These are phyloP conservation scores for Linanthus parryae DNA, from an alignment of 148 eudicot genomes.

Conservation along the genomic window DNA sequence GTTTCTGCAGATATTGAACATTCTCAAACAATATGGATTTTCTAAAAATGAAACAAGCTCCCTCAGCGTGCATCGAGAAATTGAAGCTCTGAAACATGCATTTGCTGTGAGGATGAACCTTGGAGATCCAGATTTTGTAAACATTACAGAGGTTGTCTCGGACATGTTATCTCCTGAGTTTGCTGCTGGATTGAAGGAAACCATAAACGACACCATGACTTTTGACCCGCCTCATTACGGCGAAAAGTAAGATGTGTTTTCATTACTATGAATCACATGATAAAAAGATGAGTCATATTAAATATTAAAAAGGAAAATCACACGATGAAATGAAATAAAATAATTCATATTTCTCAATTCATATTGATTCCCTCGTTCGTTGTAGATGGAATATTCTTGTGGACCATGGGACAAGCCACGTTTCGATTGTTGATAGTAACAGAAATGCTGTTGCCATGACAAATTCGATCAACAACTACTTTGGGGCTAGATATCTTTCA, in stretches of 20 bases:
- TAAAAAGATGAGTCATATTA: too few species aligned
- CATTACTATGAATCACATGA: too few species aligned
- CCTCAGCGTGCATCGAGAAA: slow-evolving; percentile 16
- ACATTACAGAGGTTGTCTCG: slow-evolving; percentile 10
- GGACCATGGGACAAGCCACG: slow-evolving; percentile 32
- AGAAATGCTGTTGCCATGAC: slow-evolving; percentile 35
- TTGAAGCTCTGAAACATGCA: slow-evolving; percentile 33
- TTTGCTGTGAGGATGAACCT: slow-evolving; percentile 29
- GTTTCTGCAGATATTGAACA: slow-evolving; percentile 24
- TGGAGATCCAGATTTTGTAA: slow-evolving; percentile 34
- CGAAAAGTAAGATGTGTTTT: slow-evolving; percentile 17
- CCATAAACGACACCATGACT: slow-evolving; percentile 23
- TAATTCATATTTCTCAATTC: too few species aligned
- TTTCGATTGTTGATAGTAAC: slow-evolving; percentile 24
- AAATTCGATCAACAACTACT: slow-evolving; percentile 14
- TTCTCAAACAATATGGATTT: slow-evolving; percentile 14
- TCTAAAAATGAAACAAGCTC: neutral
- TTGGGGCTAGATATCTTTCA: slow-evolving; percentile 22
- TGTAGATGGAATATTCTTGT: slow-evolving; percentile 31
- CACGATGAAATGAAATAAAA: too few species aligned
- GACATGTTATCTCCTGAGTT: slow-evolving; percentile 29
- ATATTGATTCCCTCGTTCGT: neutral
- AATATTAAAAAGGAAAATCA: too few species aligned
- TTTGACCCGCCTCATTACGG: slow-evolving; percentile 21
- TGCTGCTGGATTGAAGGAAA: slow-evolving; percentile 16